Evolutionary conservation across 164 flowering plant species (phyloP).

Genomic region (Umbilicus rupestris): DNA sequence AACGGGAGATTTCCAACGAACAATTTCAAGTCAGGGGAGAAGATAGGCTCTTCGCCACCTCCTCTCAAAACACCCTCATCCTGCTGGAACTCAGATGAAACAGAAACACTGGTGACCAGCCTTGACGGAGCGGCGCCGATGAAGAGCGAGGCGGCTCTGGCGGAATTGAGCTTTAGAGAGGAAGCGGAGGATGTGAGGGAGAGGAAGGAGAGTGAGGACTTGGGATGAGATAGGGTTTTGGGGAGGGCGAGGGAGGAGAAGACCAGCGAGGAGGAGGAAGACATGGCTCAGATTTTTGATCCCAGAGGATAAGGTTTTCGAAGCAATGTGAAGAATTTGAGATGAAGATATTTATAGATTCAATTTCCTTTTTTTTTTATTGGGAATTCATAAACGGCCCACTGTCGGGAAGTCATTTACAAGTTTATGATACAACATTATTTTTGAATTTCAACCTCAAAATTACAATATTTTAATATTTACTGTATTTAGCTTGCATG

Average conservation of each 20-base stretch:
- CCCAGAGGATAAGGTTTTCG: slow-evolving; percentile 7
- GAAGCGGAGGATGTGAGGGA: slow-evolving; percentile 1
- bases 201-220: slow-evolving; percentile 10
- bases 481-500: too few species aligned
- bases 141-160: slow-evolving; percentile 21
- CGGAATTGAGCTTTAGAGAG: slow-evolving; percentile 10
- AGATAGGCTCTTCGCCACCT: slow-evolving; percentile 15
- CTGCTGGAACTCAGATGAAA: slow-evolving; percentile 35
- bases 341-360: slow-evolving; percentile 2
- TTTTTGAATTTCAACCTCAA: too few species aligned
- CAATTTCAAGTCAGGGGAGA: slow-evolving; percentile 52
- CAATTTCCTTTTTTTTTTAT: too few species aligned
- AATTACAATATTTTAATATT: too few species aligned
- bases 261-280: slow-evolving; percentile 36
- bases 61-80: slow-evolving; percentile 35
- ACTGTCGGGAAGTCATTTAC: too few species aligned
- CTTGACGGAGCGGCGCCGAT: slow-evolving; percentile 12
- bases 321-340: background rate
- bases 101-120: slow-evolving; percentile 36
- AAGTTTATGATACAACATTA: too few species aligned
- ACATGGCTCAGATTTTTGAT: slow-evolving; percentile 16
- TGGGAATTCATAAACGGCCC: too few species aligned
- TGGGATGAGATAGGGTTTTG: slow-evolving; percentile 28
- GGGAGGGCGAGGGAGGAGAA: slow-evolving; percentile 34
- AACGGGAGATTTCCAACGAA: slow-evolving; percentile 79